phyloP scores from a whole-genome alignment of 2,329 filamentous ascomycete genomes.

The Sporothrix humicola region DNA sequence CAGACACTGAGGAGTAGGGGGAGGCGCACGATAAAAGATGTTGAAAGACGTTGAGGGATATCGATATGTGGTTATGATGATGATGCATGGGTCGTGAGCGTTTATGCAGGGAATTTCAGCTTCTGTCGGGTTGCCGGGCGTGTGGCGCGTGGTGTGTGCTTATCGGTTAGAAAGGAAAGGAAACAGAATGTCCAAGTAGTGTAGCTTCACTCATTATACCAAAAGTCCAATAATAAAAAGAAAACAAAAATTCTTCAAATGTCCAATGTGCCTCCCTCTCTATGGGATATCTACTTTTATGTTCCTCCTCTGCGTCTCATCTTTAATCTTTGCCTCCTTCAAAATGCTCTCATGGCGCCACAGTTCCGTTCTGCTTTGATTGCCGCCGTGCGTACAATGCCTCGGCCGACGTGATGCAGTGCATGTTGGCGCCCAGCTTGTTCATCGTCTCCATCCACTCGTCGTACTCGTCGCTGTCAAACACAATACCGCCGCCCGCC shows the following conservation, averaged over 20 bases:
- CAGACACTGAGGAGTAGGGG: conserved; percentile 35
- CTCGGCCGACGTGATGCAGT: conserved; percentile 85
- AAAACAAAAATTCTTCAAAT: background rate
- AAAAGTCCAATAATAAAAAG: background rate
- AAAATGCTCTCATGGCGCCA: background rate
- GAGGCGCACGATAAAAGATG: background rate
- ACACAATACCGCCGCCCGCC: conserved; percentile 87
- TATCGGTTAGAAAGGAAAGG: background rate
- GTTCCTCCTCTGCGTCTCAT: background rate
- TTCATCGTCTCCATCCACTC: conserved; percentile 97
- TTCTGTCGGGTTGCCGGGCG: too few species aligned
- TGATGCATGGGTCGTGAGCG: too few species aligned
- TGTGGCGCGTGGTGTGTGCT: too few species aligned
- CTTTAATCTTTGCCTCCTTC: background rate
- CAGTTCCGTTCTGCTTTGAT: conserved; percentile 24
- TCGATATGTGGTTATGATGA: background rate
- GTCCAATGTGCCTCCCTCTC: background rate
- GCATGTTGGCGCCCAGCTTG: conserved; percentile 89
- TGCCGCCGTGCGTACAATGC: conserved; percentile 57
- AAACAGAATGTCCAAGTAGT: too few species aligned
- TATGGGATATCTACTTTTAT: conserved; percentile 17
- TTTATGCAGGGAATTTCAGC: too few species aligned
- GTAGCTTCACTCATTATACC: background rate
- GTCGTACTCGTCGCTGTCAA: conserved; percentile 87
- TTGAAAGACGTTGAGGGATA: background rate